A percentile compares a stretch with the other conserved stretches of the same genome.
Evolutionary conservation across 176 grass and related monocot genomes (phyloP).

Genomic region (Aechmea fasciata): DNA sequence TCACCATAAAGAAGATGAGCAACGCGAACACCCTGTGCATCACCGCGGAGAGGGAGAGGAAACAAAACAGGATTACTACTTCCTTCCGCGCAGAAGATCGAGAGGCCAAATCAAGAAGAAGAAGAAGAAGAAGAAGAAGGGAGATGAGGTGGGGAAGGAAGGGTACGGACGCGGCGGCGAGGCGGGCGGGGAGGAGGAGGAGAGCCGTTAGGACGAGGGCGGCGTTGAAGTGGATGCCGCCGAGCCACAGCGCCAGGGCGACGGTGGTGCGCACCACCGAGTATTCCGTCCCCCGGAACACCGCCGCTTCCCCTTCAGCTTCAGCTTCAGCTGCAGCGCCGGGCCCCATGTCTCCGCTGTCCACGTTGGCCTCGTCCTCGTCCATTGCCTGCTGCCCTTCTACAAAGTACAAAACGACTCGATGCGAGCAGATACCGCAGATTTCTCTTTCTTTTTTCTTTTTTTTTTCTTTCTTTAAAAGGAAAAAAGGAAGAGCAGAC

Average conservation of each 20-base stretch:
- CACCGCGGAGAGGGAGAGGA: neutral
- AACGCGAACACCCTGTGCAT: conserved; percentile 47
- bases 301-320: neutral
- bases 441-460: too few species aligned
- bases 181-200: conserved; percentile 66
- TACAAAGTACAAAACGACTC: too few species aligned
- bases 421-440: too few species aligned
- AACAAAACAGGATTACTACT: neutral
- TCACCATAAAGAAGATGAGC: conserved; percentile 78
- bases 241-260: conserved; percentile 83
- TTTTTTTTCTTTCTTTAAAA: too few species aligned
- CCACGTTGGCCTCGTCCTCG: conserved; percentile 1
- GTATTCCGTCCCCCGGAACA: conserved; percentile 50
- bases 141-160: neutral
- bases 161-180: conserved; percentile 45
- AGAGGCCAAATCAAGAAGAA: neutral
- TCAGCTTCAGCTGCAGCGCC: neutral
- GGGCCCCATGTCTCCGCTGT: too few species aligned
- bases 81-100: neutral
- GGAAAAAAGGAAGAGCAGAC: too few species aligned
- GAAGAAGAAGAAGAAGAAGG: neutral
- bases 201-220: conserved; percentile 49
- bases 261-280: conserved; percentile 41
- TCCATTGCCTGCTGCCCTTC: neutral
- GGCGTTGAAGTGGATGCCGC: conserved; percentile 77